Evolutionary conservation across 192 early-diverging fungal species (phyloP).

Genomic region (Linderina pennispora): DNA sequence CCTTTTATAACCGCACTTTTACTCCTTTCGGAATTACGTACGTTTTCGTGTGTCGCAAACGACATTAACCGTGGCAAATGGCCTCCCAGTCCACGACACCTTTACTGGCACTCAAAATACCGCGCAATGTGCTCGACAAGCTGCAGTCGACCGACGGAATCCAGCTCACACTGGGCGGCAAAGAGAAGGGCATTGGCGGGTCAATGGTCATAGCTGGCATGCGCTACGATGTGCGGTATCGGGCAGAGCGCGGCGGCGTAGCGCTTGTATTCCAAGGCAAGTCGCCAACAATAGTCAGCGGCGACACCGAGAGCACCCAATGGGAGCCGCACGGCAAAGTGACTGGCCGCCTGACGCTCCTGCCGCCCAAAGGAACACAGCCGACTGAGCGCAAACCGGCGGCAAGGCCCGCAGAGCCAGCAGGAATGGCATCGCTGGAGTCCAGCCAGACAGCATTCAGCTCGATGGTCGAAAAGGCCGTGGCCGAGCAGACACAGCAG

Average conservation of each 20-base stretch:
- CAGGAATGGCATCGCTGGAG: background rate
- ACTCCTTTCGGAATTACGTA: too few relatives aligned
- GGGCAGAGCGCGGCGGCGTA: slow-evolving; percentile 23
- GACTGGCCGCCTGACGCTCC: slow-evolving; percentile 30
- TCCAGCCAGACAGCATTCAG: too few relatives aligned
- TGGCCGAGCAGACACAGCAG: background rate
- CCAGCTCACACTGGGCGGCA: slow-evolving; percentile 31
- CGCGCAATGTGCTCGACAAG: slow-evolving; percentile 29
- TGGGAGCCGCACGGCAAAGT: slow-evolving; percentile 33
- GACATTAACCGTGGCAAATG: too few relatives aligned
- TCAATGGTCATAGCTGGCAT: slow-evolving; percentile 9
- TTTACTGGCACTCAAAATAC: slow-evolving; percentile 27
- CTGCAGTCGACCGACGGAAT: slow-evolving; percentile 14
- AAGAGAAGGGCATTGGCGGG: slow-evolving; percentile 31
- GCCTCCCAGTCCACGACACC: slow-evolving; percentile 10
- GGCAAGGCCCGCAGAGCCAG: background rate
- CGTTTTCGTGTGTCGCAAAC: too few relatives aligned
- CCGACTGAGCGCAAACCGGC: too few relatives aligned
- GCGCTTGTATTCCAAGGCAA: slow-evolving; percentile 32
- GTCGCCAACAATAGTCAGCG: slow-evolving; percentile 3
- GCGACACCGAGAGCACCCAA: slow-evolving; percentile 12
- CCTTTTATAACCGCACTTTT: too few relatives aligned
- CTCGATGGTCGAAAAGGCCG: too few relatives aligned
- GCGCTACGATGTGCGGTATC: slow-evolving; percentile 36
- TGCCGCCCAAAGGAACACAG: slow-evolving; percentile 1